phyloP scores from a whole-genome alignment of 306 rosid genomes.

The Cicer arietinum region DNA sequence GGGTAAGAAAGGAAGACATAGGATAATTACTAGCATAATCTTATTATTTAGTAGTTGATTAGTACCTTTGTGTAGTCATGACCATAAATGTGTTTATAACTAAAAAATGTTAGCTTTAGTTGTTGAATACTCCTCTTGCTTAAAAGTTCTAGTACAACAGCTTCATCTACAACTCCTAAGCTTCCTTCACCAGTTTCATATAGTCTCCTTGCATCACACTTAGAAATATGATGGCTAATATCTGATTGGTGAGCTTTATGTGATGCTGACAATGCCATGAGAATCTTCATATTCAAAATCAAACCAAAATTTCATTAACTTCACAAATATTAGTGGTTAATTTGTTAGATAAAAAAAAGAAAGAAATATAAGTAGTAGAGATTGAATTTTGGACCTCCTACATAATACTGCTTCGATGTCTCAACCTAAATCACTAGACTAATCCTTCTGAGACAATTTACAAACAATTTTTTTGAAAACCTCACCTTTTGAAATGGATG shows the following conservation, averaged over 20 bases:
- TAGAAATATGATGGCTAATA: constrained; percentile 65
- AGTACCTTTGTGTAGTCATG: constrained; percentile 69
- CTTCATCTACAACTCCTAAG: constrained; percentile 58
- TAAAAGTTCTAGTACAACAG: constrained; percentile 67
- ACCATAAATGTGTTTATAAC: constrained; percentile 78
- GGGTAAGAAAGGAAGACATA: not conserved
- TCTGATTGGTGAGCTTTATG: constrained; percentile 77
- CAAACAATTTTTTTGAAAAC: not conserved
- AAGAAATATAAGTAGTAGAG: no score
- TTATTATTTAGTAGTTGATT: not conserved
- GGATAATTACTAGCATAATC: not conserved
- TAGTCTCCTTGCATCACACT: constrained; percentile 78
- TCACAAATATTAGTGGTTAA: not conserved
- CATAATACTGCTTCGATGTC: no score
- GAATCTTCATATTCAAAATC: constrained; percentile 55
- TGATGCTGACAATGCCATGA: constrained; percentile 73
- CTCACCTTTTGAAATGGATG: constrained; percentile 72
- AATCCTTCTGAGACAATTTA: no score
- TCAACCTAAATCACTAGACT: no score
- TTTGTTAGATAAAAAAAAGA: not conserved
- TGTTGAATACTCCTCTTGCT: constrained; percentile 82
- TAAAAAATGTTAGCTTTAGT: constrained; percentile 64
- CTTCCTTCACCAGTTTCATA: constrained; percentile 68
- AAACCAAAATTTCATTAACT: constrained; percentile 10
- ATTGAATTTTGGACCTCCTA: no score